Evolutionary conservation across 345 rosid species (phyloP), one percentile per base, ranked within the genome.

Genomic region (Iberis pinnata): DNA sequence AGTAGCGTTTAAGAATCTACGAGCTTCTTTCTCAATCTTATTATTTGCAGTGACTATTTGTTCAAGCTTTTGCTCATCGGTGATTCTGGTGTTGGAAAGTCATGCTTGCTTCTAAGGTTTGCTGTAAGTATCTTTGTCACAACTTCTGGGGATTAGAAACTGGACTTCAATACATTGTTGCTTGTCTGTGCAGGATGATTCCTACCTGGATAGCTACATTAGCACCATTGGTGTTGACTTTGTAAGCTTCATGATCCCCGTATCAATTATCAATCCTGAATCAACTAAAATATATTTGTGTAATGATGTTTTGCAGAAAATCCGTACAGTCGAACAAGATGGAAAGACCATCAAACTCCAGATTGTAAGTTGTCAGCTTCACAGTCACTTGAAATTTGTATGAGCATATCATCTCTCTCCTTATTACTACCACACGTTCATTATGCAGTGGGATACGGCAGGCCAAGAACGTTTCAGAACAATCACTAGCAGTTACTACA

Each of bases 171-270:
- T n/a, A n/a, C n/a, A n/a, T n/a, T n/a, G n/a, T n/a, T n/a, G n/a
- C n/a, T n/a, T n/a, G 16, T 18, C 8, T 56, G 48, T 29, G 44
- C 81, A 87, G 96, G 98, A 90, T 64, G 96, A 87, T 78, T 87
- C 95, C 0, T 90, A 90, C 60, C 70, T 84, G 74, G 96, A 90
- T 63, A 87, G 92, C 75, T 87, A 87, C 57, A 90, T 84, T 61
- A 86, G 98, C 69, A 90, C 95, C 22, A 87, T 82, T 39, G 96
- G 98, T 19, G 95, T 90, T 32, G 96, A 87, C 69, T 84, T 90
- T 71, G 96, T 84, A 75, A 86, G 95, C 38, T 44, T 56, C 22
- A 35, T n/a, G n/a, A n/a, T 24, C 8, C 42, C 19, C 13, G 15
- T 52, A 20, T 43, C 47, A 18, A 29, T 32, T n/a, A n/a, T n/a